Evolutionary conservation across 768 basidiomycete genomes (phyloP).

Genomic region (Amanita pseudoporphyria): DNA sequence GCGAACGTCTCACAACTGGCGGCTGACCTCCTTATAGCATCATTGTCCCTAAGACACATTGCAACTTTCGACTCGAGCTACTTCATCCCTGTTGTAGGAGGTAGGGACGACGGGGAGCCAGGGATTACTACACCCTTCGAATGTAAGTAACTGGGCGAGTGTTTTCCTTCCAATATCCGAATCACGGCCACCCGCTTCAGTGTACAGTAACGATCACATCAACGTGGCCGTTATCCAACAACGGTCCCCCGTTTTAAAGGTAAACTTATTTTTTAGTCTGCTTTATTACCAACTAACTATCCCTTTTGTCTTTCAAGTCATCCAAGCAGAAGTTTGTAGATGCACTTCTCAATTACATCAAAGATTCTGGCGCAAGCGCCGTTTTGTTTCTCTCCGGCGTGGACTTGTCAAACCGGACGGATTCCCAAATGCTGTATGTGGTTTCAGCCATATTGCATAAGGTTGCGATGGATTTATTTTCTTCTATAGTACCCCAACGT

Average conservation of each 20-base stretch:
- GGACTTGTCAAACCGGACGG: slow-evolving; percentile 65
- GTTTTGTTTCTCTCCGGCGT: slow-evolving; percentile 66
- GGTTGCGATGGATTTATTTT: background rate
- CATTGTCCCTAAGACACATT: slow-evolving; percentile 47
- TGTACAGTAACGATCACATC: slow-evolving; percentile 46
- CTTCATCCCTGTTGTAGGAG: slow-evolving; percentile 65
- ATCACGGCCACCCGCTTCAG: slow-evolving; percentile 25
- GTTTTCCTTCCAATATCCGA: background rate
- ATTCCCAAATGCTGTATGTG: slow-evolving; percentile 67
- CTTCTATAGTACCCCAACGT: slow-evolving; percentile 49
- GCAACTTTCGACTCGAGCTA: slow-evolving; percentile 55
- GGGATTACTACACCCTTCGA: slow-evolving; percentile 72
- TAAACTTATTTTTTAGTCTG: slow-evolving; percentile 18
- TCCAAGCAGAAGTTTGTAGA: slow-evolving; percentile 60
- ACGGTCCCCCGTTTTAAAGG: slow-evolving; percentile 72
- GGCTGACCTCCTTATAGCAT: slow-evolving; percentile 62
- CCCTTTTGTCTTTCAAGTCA: slow-evolving; percentile 29
- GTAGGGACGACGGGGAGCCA: slow-evolving; percentile 47
- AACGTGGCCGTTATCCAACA: slow-evolving; percentile 65
- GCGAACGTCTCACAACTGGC: slow-evolving; percentile 80
- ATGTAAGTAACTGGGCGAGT: slow-evolving; percentile 34
- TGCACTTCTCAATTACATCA: slow-evolving; percentile 47
- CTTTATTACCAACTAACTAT: slow-evolving; percentile 1
- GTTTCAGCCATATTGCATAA: slow-evolving; percentile 5
- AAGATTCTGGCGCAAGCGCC: slow-evolving; percentile 35